Evolutionary conservation across 768 basidiomycete genomes (phyloP), one percentile per base, ranked within the genome.

Genomic region (Termitomyces titanicus): DNA sequence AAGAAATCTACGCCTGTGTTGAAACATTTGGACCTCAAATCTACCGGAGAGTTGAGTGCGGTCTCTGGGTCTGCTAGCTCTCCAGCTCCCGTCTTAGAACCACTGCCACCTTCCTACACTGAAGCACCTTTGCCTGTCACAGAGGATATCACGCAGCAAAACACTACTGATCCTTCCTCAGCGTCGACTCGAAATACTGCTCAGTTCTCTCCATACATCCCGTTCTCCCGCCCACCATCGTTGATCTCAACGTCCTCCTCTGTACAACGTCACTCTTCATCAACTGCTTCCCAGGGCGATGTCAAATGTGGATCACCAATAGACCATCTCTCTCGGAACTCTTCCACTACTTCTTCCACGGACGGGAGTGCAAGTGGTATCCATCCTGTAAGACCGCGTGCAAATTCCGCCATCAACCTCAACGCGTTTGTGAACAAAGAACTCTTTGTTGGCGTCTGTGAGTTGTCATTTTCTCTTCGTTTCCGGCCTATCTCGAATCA

Each of bases 371-470:
- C 8, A n/a, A 39, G 37, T 3, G 18, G 29, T 18, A 5, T 47
- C n/a, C 45, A 52, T 33, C 35, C 27, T 34, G 34, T 18, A 8
- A 43, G 42, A 5, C 25, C 52, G 25, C 49, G 27, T 44, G 24
- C 53, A 34, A 58, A 31, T 46, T 53, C 68, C 20, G 31, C 20
- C 25, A 42, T 74, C n/a, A 76, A 72, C 57, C 65, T 72, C 0
- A 77, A 75, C 58, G 74, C 77, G n/a, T 86, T 80, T 58, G 70
- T 88, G 8, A 86, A 85, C 55, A 68, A 71, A 35, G 80, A 85
- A 39, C 73, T 87, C 49, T 70, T 87, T 2, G 57, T 71, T 48
- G 83, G 86, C 39, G 72, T 89, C 61, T 83, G 88, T 90, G 64
- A 66, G 88, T 85, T 38, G 37, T 60, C 11, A 13, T 22, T 56